Percentiles rank a stretch among this genome's conserved stretches.
These are phyloP conservation scores for Claviceps capensis DNA, from an alignment of 2,329 filamentous ascomycete species.

Conservation along the genomic window DNA sequence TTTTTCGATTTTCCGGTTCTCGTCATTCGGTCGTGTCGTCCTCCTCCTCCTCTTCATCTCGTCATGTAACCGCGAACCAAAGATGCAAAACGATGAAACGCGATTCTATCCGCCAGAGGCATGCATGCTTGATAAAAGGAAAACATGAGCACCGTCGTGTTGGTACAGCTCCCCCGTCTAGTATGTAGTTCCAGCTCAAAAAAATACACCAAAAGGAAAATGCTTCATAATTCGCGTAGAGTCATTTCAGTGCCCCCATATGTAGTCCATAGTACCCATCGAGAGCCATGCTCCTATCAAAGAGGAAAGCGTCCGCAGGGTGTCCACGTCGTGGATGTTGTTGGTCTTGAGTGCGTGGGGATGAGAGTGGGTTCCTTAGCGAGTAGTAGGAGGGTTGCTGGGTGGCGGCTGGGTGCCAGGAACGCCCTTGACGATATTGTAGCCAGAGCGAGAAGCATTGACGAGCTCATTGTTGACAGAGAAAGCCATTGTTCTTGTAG, in stretches of 20 bases:
- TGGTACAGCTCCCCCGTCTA: not conserved
- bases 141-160: not conserved
- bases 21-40: not conserved
- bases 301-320: too few species aligned
- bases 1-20: not conserved
- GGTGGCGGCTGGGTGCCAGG: conserved; percentile 8
- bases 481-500: conserved; percentile 6
- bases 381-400: not conserved
- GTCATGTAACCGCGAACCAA: not conserved
- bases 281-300: too few species aligned
- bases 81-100: not conserved
- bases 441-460: conserved; percentile 28
- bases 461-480: conserved; percentile 17
- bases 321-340: too few species aligned
- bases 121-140: not conserved
- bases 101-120: conserved; percentile 1
- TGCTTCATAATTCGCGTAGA: conserved; percentile 14
- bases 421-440: conserved; percentile 25
- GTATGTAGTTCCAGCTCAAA: not conserved
- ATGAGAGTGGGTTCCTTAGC: conserved; percentile 10
- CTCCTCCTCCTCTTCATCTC: not conserved
- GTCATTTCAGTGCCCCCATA: too few species aligned
- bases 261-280: too few species aligned
- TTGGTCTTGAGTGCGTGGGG: too few species aligned
- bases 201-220: not conserved